Evolutionary conservation across 2,329 filamentous ascomycete species (phyloP), one percentile per base, ranked within the genome.

Genomic region (Fusarium guadeloupense): DNA sequence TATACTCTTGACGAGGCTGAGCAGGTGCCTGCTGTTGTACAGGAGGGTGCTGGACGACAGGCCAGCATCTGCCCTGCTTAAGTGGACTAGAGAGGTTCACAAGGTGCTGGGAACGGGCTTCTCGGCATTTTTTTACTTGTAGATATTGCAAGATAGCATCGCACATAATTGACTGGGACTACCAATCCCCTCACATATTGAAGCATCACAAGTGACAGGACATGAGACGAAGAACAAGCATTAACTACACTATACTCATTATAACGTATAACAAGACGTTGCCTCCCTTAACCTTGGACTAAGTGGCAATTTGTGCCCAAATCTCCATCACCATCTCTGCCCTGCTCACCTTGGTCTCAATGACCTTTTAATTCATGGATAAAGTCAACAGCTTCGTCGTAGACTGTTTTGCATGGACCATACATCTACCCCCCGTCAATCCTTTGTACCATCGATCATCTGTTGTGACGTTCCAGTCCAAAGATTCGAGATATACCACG

Each of bases 1-100:
- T 60, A 63, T 14, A 44, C 30, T 1, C 47, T 65, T 4, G 65
- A 69, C 41, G 47, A 52, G 5, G 61, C 61, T 1, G 52, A 54
- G 21, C 60, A 69, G n/a, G 60, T 69, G 7, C 66, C 66, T 9
- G 39, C 40, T 5, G 53, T 69, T 19, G 68, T 70, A 19, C 9
- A 37, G 2, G 45, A 54, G 31, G 59, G 59, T 4, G 66, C 65
- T 17, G 68, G 68, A 2, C 64, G 58, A 38, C 66, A 67, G 51
- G 65, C 68, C 8, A 64, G 48, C 46, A 64, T 70, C 30, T 70
- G 68, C 42, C 28, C 66, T 46, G 30, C 55, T 40, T 62, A 38
- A 33, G 6, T 33, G 8, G 9, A 7, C 2, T 19, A 9, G 19
- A 16, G 13, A 10, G n/a, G 13, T 25, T 25, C 10, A 16, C 21